Base-by-base conservation (phyloP, 2,329 filamentous ascomycete species). In the Fusarium virguliforme region DNA sequence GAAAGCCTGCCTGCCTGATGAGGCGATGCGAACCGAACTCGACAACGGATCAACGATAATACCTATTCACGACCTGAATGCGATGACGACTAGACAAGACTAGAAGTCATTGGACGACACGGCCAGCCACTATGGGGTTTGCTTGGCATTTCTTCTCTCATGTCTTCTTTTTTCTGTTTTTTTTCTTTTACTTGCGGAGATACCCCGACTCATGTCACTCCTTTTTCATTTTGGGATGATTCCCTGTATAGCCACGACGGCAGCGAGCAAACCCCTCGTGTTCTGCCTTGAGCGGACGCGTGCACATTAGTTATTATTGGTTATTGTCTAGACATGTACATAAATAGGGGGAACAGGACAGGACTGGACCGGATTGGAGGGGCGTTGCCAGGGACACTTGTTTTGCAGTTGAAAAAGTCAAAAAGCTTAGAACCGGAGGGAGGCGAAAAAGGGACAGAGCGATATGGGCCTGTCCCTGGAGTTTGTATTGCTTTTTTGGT, bases 201-300 rank as follows among this genome's bases (percentile, higher is more conserved):
- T 76, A 76, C 74, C 74, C 74, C 74, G 70, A 76, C 74, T 75
- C 74, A 66, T 69, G 74, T 74, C 74, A 75, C 70, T 75, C 74
- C 74, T 75, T 75, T 67, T 30, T 26, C 43, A 9, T 37, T 67
- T 68, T 51, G 64, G 68, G 66, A 48, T n/a, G 51, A 30, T 37
- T 24, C 56, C 62, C 70, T 60, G 38, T 60, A 68, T 66, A 65
- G 72, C 73, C 71, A 66, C 72, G 65, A 75, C 74, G 74, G 74
- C 74, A 74, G 35, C 46, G 50, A 57, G 67, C 70, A 70, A 64
- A 69, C 40, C 10, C 28, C 40, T 60, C 22, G 50, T 53, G 67
- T 56, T 56, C 63, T 62, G 62, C 38, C 12, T 8, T 28, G 12
- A 50, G 22, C 57, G 61, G 62, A 59, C 54, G 55, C 43, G 62